Base-by-base conservation (phyloP, 2,329 filamentous ascomycete genomes). In the Rutstroemia sp. region DNA sequence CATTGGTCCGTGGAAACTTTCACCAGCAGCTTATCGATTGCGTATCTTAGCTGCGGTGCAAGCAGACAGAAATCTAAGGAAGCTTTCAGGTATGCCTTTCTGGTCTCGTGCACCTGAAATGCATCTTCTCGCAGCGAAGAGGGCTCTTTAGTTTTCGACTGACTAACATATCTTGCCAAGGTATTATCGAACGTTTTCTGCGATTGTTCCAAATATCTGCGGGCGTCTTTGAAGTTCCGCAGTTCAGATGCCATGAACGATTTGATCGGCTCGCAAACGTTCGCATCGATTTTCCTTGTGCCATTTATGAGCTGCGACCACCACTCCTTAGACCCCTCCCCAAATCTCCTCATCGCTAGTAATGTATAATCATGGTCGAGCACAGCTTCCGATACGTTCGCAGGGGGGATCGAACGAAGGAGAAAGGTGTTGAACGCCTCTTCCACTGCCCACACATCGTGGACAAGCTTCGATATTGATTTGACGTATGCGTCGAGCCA, bases 331-430 rank as follows among this genome's bases (percentile, higher is more conserved):
- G 90, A 86, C 5, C 89, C 89, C 63, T 99, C 92, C 17, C 86
- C 87, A 68, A 92, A 88, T 56, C 88, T 82, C 71, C 88, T 89
- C 71, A 97, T 81, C 16, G 92, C 91, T 59, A 96, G 77, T 48
- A 95, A 78, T 0, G 92, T 94, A 71, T 97, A 97, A 73, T 99
- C 94, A 73, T 95, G 91, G 69, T 99, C 94, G 68, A 99, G 78
- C 53, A 92, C 81, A 54, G 88, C 87, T 71, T 96, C 92, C 58
- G 88, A 89, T 56, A 91, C 78, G 55, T 84, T 81, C 21, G 81
- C 72, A 4, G 88, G 86, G 25, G 89, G 89, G n/a, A 86, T 80
- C 30, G 89, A 86, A 63, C 88, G 86, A 58, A 83, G 76, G 17
- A 96, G 77, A 68, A 94, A 94, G 54, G 76, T 77, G 70, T 88